Evolutionary conservation across 31 red algal genomes (phyloP).

Genomic region (Bonnemaisonia californica): DNA sequence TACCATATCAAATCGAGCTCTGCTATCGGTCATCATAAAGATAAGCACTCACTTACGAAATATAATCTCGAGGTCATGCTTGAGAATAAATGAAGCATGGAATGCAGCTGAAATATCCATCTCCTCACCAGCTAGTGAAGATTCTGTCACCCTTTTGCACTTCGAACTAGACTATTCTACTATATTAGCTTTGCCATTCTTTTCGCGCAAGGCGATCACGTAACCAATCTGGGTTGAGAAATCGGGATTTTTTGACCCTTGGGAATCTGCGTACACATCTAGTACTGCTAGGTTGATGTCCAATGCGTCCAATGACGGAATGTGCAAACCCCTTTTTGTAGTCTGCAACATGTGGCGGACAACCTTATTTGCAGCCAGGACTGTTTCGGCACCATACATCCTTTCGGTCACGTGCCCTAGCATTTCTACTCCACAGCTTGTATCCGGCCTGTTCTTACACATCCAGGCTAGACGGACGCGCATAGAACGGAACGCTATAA

Average conservation of each 20-base stretch:
- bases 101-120: neutral
- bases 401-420: no score
- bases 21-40: neutral
- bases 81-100: neutral
- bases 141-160: conserved; percentile 9
- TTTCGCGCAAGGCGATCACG: neutral
- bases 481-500: no score
- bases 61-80: neutral
- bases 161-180: neutral
- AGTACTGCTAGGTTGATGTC: neutral
- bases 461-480: no score
- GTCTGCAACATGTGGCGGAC: no score
- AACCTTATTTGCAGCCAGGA: no score
- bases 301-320: neutral
- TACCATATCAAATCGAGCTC: neutral
- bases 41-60: neutral
- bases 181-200: neutral
- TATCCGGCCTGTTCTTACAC: no score
- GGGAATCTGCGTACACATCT: neutral
- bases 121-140: neutral
- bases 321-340: no score
- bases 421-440: no score
- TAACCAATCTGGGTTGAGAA: conserved; percentile 14
- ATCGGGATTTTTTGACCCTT: neutral
- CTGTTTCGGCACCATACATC: no score